Percentiles rank a stretch among this genome's conserved stretches.
Evolutionary conservation across 176 grass and related monocot species (phyloP).

Genomic region (Carex kokanica): DNA sequence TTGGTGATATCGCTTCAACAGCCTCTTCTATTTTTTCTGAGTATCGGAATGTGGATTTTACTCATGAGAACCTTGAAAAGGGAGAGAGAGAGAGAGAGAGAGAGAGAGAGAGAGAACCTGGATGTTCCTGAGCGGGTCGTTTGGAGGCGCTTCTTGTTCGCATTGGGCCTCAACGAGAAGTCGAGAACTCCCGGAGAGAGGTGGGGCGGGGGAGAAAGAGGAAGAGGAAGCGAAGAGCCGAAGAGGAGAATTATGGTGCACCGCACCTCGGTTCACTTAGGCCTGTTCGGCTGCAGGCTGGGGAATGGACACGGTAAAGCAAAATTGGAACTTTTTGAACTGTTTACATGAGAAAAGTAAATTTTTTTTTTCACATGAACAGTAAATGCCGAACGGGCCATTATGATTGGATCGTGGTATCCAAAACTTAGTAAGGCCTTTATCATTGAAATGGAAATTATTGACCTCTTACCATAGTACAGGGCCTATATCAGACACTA

Average conservation of each 20-base stretch:
- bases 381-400: no score
- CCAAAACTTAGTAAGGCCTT: background rate
- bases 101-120: conserved; percentile 21
- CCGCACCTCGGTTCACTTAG: background rate
- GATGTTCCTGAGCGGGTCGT: background rate
- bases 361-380: no score
- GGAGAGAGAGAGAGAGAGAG: no score
- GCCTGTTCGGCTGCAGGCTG: no score
- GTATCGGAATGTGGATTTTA: background rate
- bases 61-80: background rate
- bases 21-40: conserved; percentile 14
- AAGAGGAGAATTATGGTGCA: background rate
- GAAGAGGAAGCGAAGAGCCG: background rate
- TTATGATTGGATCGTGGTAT: background rate
- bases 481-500: no score
- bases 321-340: no score
- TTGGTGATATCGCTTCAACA: background rate
- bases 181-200: no score
- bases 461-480: no score
- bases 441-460: no score
- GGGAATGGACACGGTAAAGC: no score
- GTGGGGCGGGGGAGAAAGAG: no score
- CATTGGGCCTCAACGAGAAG: conserved; percentile 20
- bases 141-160: conserved; percentile 47
- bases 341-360: no score